phyloP scores from a whole-genome alignment of 2,329 filamentous ascomycete species.

The Pseudopithomyces chartarum region DNA sequence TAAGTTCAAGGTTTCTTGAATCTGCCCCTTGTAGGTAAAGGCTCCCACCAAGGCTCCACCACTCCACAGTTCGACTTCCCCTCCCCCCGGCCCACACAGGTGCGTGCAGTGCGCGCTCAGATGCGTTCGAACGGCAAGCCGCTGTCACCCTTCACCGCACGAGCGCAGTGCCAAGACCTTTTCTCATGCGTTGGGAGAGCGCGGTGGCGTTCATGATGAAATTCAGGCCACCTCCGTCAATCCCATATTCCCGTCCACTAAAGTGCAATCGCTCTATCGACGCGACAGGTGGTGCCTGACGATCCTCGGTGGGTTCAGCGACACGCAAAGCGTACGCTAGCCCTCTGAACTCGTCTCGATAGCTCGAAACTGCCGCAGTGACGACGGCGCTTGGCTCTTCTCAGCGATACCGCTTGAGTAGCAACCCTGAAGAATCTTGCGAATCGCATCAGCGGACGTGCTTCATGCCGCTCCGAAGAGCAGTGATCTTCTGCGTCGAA shows the following conservation, averaged over 20 bases:
- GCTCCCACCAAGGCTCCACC: no score
- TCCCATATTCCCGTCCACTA: background rate
- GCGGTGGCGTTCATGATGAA: background rate
- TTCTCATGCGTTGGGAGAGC: constrained; percentile 1
- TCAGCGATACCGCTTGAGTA: background rate
- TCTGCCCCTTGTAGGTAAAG: no score
- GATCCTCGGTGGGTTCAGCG: background rate
- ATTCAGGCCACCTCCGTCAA: constrained; percentile 2
- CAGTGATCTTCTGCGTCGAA: background rate
- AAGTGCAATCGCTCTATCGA: background rate
- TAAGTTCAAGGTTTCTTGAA: no score
- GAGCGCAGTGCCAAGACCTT: background rate
- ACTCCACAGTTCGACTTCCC: background rate
- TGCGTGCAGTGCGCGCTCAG: background rate
- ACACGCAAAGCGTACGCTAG: background rate
- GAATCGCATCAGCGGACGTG: background rate
- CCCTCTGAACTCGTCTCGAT: background rate
- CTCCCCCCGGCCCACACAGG: background rate
- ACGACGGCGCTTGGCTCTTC: background rate
- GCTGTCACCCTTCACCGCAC: constrained; percentile 2
- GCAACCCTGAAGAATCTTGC: background rate
- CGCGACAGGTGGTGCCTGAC: background rate
- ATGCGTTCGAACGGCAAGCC: constrained; percentile 6
- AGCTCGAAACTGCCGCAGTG: background rate
- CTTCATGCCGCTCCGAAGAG: background rate